Base-by-base conservation (phyloP, 139 green algal species). In the Coelastrella sp. region DNA sequence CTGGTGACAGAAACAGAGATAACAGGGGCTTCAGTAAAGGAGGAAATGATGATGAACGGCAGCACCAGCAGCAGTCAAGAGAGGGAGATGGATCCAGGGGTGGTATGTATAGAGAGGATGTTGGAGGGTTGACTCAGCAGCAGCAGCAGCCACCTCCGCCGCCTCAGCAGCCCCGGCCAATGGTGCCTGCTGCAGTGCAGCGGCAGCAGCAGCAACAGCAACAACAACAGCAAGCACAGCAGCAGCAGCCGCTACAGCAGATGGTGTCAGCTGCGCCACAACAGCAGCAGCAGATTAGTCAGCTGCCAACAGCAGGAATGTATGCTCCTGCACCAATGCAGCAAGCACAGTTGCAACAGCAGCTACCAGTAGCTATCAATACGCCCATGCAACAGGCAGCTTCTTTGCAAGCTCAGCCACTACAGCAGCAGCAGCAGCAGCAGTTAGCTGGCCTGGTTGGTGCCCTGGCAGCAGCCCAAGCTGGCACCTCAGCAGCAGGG, bases 351-450 rank as follows among this genome's bases (percentile, higher is more conserved):
- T 23, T 48, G 38, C 78, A 48, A 60, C 78, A 75, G 15, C 75
- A 71, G 73, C 30, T 62, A 2, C n/a, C n/a, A n/a, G n/a, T n/a
- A n/a, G n/a, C n/a, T n/a, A n/a, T n/a, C n/a, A n/a, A n/a, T n/a
- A n/a, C n/a, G n/a, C n/a, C n/a, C n/a, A n/a, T n/a, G n/a, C n/a
- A n/a, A n/a, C n/a, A n/a, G n/a, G n/a, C n/a, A n/a, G n/a, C n/a
- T n/a, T n/a, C n/a, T n/a, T n/a, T n/a, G n/a, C n/a, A n/a, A n/a
- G n/a, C n/a, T 13, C 64, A 51, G 48, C 74, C 21, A 15, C 76
- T 30, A 53, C 76, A 40, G 34, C 76, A 73, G 53, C 76, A 81
- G 73, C 32, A 73, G 76, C 57, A 83, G 76, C 53, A 21, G 41
- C 59, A 74, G 76, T 13, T 62, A 34, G 19, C 41, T 30, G 41